Conservation (phyloP, 2,329 filamentous ascomycete species). For the Colletotrichum incanum region DNA sequence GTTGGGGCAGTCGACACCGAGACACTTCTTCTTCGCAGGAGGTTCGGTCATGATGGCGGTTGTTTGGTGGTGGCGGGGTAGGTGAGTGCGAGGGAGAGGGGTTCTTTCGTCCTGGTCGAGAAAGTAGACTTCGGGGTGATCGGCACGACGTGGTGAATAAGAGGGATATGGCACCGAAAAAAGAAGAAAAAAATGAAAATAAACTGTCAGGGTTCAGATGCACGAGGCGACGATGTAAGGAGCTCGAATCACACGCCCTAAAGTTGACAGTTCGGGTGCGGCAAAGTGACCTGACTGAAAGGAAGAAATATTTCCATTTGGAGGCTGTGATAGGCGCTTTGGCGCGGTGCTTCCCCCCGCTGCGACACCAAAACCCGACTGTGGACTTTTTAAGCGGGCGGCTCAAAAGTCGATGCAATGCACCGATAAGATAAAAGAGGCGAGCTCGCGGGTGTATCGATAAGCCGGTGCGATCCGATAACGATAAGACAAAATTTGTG, state of each 20-base stretch:
- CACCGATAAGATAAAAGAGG: constrained; percentile 6
- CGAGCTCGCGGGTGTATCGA: neutral
- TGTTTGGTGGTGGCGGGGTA: constrained; percentile 16
- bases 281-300: constrained; percentile 38
- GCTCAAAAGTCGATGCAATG: constrained; percentile 1
- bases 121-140: neutral
- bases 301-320: constrained; percentile 25
- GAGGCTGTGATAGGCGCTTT: constrained; percentile 39
- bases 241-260: constrained; percentile 27
- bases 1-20: constrained; percentile 87
- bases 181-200: neutral
- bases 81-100: neutral
- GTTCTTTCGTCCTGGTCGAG: neutral
- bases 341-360: constrained; percentile 21
- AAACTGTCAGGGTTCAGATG: constrained; percentile 5
- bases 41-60: constrained; percentile 63
- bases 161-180: neutral
- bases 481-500: neutral
- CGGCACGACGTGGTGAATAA: neutral
- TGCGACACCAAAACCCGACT: constrained; percentile 10
- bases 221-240: constrained; percentile 25
- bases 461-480: neutral
- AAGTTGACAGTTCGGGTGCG: constrained; percentile 20
- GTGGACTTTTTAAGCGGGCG: constrained; percentile 19
- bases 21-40: constrained; percentile 78